Evolutionary conservation across 192 early-diverging fungal species (phyloP), one percentile per base, ranked within the genome.

Genomic region (Coemansia sp.): DNA sequence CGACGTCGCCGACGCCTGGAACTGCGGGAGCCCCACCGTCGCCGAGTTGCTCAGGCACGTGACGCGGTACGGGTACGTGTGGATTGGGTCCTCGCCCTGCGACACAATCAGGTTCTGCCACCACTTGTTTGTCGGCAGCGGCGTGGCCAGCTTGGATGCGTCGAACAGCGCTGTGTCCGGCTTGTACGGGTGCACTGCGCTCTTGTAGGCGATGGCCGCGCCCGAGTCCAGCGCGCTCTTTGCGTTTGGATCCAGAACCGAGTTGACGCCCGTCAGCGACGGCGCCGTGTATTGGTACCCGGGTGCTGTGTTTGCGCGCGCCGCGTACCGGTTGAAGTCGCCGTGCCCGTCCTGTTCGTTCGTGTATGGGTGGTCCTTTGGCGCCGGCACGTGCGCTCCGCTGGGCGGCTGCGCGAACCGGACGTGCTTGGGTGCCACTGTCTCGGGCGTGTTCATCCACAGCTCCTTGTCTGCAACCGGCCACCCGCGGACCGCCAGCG

Each of bases 41-140:
- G 72, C 57, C 29, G 68, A 41, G 36, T 67, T 72, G 38, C 33
- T 37, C 10, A 38, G 20, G 53, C 78, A 69, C 23, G 50, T 65
- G 41, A 83, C 68, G 48, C 71, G 38, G 50, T 83, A 83, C 25
- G 82, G 82, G 41, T 81, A 78, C 33, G 78, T 70, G 40, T 76
- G 67, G 23, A 83, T 75, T 0, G 82, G 78, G 42, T 74, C 54
- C 0, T 38, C 20, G 34, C 78, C 82, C 4, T 74, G 22, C 19
- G 65, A 70, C 34, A 81, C 19, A 3, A 83, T 59, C 41, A 83
- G 66, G 62, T 83, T 83, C 33, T 50, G 67, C 77, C 78, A 83
- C 82, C 82, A 83, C 27, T 61, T 55, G 71, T 83, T 83, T 4
- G 82, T 83, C 4, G 57, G 62, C 30, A 70, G 36, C n/a, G 78